Conservation (phyloP, 2,329 filamentous ascomycete genomes). For the Penicillium polonicum region DNA sequence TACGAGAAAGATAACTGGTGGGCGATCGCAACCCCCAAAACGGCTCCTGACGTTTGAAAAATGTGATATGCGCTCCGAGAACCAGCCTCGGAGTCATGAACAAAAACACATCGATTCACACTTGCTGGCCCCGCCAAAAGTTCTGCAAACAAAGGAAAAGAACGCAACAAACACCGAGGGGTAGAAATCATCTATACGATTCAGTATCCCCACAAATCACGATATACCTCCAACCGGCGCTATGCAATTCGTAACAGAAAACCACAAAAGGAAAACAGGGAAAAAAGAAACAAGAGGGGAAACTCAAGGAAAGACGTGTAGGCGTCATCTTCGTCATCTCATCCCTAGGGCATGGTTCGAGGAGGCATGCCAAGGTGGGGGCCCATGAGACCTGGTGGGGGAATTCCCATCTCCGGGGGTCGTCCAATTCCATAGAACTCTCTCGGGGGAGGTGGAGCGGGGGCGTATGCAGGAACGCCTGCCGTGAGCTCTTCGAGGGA, state of each 20-base stretch:
- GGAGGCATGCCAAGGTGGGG: conserved; percentile 36
- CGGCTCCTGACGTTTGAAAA: conserved; percentile 16
- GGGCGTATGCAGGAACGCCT: conserved; percentile 47
- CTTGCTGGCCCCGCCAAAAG: conserved; percentile 6
- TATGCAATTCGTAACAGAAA: conserved; percentile 41
- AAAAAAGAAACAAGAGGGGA: neutral
- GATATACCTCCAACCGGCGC: conserved; percentile 38
- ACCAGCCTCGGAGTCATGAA: conserved; percentile 30
- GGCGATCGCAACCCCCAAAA: conserved; percentile 61
- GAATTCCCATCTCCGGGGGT: conserved; percentile 33
- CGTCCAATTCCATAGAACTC: conserved; percentile 37
- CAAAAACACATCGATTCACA: conserved; percentile 4
- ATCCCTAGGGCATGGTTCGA: conserved; percentile 36
- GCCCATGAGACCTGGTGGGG: conserved; percentile 33
- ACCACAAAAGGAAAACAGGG: conserved; percentile 13
- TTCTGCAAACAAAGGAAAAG: conserved; percentile 14
- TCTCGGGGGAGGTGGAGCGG: conserved; percentile 36
- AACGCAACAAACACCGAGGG: conserved; percentile 15
- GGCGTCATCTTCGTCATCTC: conserved; percentile 22
- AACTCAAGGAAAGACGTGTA: conserved; percentile 27
- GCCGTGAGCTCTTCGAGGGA: conserved; percentile 49
- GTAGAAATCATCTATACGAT: conserved; percentile 31
- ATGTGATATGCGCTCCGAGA: conserved; percentile 23
- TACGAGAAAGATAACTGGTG: conserved; percentile 99
- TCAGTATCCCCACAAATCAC: conserved; percentile 30